Evolutionary conservation across 352 stramenopile species (phyloP), one percentile per base, ranked within the genome.

Genomic region (Globisporangium rhizosaccharum): DNA sequence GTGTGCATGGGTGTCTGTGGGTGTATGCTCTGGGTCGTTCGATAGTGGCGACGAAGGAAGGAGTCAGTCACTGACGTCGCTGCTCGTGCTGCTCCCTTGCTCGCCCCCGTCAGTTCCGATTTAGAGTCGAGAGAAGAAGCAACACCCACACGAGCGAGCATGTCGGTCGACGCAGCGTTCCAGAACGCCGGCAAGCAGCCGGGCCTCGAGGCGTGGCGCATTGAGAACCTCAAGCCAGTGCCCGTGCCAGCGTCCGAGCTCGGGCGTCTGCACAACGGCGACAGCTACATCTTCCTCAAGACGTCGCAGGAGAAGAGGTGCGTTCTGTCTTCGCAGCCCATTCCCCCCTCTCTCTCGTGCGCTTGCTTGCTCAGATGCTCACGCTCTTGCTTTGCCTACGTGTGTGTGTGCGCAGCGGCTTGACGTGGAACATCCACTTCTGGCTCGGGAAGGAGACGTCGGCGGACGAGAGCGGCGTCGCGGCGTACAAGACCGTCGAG

Each of bases 401-500:
- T 9, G 1, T 12, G 1, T 39, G 33, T 12, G 11, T 39, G 33
- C 7, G 33, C 51, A 84, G 78, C 36, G 75, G 71, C 9, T 68
- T 98, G 8, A 64, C 76, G 37, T 96, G 85, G 72, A 88, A 97
- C 76, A 89, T 98, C 59, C 92, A 98, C 77, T 98, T 98, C 65
- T 99, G 96, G 96, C 87, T 98, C 59, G 96, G 96, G 56, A 87
- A 86, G 47, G 86, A 98, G 50, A 96, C 83, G 37, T 91, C 87
- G 6, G 57, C 73, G 12, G 95, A 98, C 68, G 96, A 98, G 70
- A 96, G 89, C 66, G 96, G 95, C 51, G 85, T 98, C 18, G 96
- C 95, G 2, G 96, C 96, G 18, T 98, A 98, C 82, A 98, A 99
- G 78, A 93, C 93, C 36, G 92, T 98, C 25, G 96, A 99, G 81